phyloP scores from a whole-genome alignment of 495 filamentous ascomycete genomes.

The Lentithecium fluviatile region DNA sequence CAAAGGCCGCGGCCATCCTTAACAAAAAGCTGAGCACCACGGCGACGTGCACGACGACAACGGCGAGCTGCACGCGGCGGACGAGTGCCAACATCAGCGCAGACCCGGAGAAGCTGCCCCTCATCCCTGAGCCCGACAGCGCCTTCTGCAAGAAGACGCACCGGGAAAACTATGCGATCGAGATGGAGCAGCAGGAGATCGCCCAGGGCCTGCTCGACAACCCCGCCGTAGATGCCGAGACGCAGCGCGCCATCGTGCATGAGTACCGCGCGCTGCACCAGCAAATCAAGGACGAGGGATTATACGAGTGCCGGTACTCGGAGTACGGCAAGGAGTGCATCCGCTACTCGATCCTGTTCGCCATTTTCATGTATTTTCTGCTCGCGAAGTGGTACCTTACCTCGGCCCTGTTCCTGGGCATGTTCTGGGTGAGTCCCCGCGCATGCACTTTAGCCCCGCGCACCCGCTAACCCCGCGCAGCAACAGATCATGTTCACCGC shows the following conservation, averaged over 20 bases:
- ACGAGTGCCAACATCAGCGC: slow-evolving; percentile 8
- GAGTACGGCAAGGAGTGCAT: slow-evolving; percentile 50
- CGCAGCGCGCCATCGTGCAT: slow-evolving; percentile 46
- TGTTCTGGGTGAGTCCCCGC: slow-evolving; percentile 45
- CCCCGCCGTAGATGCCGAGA: slow-evolving; percentile 46
- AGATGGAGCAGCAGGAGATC: slow-evolving; percentile 43
- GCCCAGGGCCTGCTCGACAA: slow-evolving; percentile 41
- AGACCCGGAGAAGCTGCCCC: slow-evolving; percentile 22
- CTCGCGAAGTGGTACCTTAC: slow-evolving; percentile 47
- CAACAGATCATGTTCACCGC: slow-evolving; percentile 57
- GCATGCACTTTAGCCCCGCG: not conserved
- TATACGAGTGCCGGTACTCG: slow-evolving; percentile 48
- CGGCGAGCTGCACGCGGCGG: not conserved
- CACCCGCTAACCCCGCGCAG: slow-evolving; percentile 16
- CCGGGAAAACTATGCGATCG: slow-evolving; percentile 33
- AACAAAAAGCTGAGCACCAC: slow-evolving; percentile 13
- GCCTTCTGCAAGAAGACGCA: slow-evolving; percentile 7
- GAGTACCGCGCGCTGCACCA: slow-evolving; percentile 49
- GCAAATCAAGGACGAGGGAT: slow-evolving; percentile 43
- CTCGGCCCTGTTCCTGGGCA: slow-evolving; percentile 49
- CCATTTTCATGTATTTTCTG: slow-evolving; percentile 41
- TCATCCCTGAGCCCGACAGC: not conserved
- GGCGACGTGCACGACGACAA: slow-evolving; percentile 1
- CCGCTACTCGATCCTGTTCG: slow-evolving; percentile 46
- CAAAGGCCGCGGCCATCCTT: slow-evolving; percentile 16